Evolutionary conservation across 2,329 filamentous ascomycete genomes (phyloP), one percentile per base, ranked within the genome.

Genomic region (Aspergillus japonicus): DNA sequence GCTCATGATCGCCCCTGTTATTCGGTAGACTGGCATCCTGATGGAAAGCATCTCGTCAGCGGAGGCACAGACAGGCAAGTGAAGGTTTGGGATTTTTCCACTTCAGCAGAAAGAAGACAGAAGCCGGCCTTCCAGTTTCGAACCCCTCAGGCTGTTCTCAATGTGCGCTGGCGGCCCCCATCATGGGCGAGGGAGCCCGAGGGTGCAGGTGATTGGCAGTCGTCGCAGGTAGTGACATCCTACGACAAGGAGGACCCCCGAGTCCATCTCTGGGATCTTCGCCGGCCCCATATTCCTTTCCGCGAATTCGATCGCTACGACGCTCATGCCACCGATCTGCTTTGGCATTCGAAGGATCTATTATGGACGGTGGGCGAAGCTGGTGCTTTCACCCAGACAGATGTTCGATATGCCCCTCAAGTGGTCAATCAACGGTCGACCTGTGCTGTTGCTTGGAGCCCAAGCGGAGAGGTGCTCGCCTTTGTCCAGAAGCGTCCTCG

Each of bases 11-110:
- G 81, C 62, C 80, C 79, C 4, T 88, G 86, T 74, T 86, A 82
- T 62, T 80, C 85, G 5, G 81, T 89, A 39, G 86, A 89, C 69
- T 89, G 86, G 85, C 86, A 89, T 68, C 86, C 86, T 1, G 85
- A 88, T 66, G 86, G 86, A 6, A 87, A 83, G 67, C 85, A 88
- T 69, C 75, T 89, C 10, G 80, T 85, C 56, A 88, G 85, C 65
- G 85, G 84, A n/a, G 81, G 86, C 55, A 79, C 82, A 23, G 86
- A 89, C 70, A 84, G 83, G 60, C 83, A 83, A 31, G 81, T 88
- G 62, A 85, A 85, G 69, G 81, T 88, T 29, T 89, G 86, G 85
- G 85, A 88, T 69, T 84, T 88, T 58, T 84, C 83, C 4, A 75
- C 78, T 2, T 77, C 74, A n/a, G 79, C 82, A 57, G 81, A 81